Base-by-base conservation (phyloP, 371 early-diverging fungal genomes). In the Saksenaea vasiformis region DNA sequence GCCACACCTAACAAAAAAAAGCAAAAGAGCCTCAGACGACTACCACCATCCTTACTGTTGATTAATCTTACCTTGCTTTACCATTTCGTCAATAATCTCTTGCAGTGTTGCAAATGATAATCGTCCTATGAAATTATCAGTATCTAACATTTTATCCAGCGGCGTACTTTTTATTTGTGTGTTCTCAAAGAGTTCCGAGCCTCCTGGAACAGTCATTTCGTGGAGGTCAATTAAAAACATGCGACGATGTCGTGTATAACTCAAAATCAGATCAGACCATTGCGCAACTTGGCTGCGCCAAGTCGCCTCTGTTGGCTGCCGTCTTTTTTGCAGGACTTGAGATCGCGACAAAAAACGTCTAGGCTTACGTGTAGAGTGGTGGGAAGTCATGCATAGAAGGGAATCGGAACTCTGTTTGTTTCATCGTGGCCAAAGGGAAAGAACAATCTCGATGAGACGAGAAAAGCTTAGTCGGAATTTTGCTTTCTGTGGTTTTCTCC, bases 381-480 rank as follows among this genome's bases (percentile, higher is more conserved):
- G 95, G 93, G 65, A 95, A 95, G 76, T 82, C 83, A 82, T 93
- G 85, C 64, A 93, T 87, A 56, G 88, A 76, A 19, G 95, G 95
- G 66, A 91, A 91, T 66, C 80, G 69, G 70, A 88, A 90, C 24
- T 47, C 51, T 22, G 51, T 47, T 36, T 65, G 65, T 2, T 69
- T 61, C 65, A 62, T 62, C 19, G 11, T 9, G 22, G 51, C 14
- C 43, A 41, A 41, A 41, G 14, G 7, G 39, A 39, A 39, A 39
- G 39, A n/a, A 14, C n/a, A 39, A 39, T 39, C 39, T 13, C 39
- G n/a, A 39, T 14, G 11, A n/a, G 39, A n/a, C n/a, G n/a, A 39
- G 39, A 39, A 11, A n/a, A n/a, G 11, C 39, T n/a, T 11, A 39
- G 11, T 10, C 2, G 11, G 7, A 31, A 31, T 31, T 31, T 39